Base-by-base conservation (phyloP, 2,329 filamentous ascomycete species). In the Diaporthe sp. region DNA sequence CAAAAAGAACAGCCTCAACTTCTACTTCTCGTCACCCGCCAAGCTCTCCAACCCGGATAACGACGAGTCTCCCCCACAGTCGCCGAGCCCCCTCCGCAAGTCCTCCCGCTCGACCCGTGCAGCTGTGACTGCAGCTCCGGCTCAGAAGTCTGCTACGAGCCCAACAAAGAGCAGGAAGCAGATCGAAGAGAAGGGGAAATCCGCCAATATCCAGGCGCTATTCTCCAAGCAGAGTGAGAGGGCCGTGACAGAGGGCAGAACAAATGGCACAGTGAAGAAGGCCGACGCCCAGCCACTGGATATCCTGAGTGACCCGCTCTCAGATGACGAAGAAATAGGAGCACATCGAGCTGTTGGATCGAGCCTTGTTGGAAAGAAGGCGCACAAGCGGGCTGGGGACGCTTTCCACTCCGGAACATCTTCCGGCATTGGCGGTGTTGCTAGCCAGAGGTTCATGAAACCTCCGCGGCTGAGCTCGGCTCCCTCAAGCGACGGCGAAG, bases 141-240 rank as follows among this genome's bases (percentile, higher is more conserved):
- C 78, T 10, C 84, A 83, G 51, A 85, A 83, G 75, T 81, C 83
- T 8, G 88, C 84, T 74, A 80, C 82, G 22, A 89, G 88, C 75
- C 88, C 88, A 76, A 77, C 56, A 82, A 78, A 83, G 78, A 75
- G 19, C 80, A 82, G 32, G 85, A 89, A 87, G 78, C 75, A 80
- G 3, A 85, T 82, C 37, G 81, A 81, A 8, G 88, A 89, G 70
- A 89, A 86, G 76, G 87, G 86, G 7, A 89, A 88, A 75, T 88
- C 87, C 9, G 89, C 86, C 4, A 88, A 92, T 77, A 83, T 93
- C 19, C 85, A 88, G 78, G 86, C 88, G 0, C 84, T 92, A 25
- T 93, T 93, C 77, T 91, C 90, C 25, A 91, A 87, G 66, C 91
- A 93, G 79, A 87, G 87, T 10, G 88, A 91, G 76, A 86, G 85